A percentile compares a stretch with the other conserved stretches of the same genome.
phyloP scores from a whole-genome alignment of 805 yeast genomes.

The Kluyveromyces siamensis region DNA sequence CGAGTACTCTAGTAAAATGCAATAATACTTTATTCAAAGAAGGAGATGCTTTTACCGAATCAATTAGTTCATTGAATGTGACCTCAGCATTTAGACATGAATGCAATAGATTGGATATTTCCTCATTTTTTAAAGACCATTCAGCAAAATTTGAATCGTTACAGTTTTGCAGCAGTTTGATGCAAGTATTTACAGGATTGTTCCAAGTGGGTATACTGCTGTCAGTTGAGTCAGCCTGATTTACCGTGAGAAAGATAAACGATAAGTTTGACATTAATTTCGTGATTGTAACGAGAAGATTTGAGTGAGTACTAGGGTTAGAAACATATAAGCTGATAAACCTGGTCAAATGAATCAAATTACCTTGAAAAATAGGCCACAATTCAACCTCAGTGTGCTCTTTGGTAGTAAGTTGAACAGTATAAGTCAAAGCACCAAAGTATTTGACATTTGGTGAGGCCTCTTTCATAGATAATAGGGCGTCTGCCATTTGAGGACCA shows the following conservation, averaged over 20 bases:
- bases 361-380: slow-evolving; percentile 20
- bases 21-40: slow-evolving; percentile 18
- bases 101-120: slow-evolving; percentile 5
- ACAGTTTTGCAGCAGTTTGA: slow-evolving; percentile 11
- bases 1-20: slow-evolving; percentile 24
- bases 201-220: slow-evolving; percentile 18
- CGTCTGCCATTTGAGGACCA: slow-evolving; percentile 24
- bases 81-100: slow-evolving; percentile 11
- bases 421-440: slow-evolving; percentile 29
- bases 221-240: slow-evolving; percentile 9
- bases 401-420: slow-evolving; percentile 24
- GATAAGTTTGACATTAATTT: slow-evolving; percentile 30
- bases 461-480: slow-evolving; percentile 11
- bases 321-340: slow-evolving; percentile 10
- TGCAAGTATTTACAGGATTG: slow-evolving; percentile 24
- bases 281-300: slow-evolving; percentile 17
- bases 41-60: slow-evolving; percentile 15
- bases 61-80: slow-evolving; percentile 18
- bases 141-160: slow-evolving; percentile 4
- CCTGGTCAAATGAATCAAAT: slow-evolving; percentile 17
- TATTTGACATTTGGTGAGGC: slow-evolving; percentile 23
- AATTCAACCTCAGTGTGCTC: slow-evolving; percentile 9
- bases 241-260: slow-evolving; percentile 21
- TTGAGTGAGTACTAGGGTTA: slow-evolving; percentile 10
- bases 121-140: slow-evolving; percentile 11